Base-by-base conservation (phyloP, 441 rosid genomes). In the Brassica hybrid region DNA sequence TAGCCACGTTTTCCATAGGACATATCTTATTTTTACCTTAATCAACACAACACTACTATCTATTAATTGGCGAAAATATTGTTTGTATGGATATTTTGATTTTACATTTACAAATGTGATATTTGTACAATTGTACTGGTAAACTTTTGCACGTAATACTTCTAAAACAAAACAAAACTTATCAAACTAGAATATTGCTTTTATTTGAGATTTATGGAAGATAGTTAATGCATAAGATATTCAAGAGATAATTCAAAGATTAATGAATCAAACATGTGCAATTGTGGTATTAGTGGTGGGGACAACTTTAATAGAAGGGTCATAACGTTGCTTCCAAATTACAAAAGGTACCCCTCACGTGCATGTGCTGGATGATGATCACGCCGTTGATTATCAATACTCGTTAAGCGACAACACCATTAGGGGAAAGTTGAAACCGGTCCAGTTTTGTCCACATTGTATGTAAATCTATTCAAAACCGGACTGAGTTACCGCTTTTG, bases 281-380 rank as follows among this genome's bases (percentile, higher is more conserved):
- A 71, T 34, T 75, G 73, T 75, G 79, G 76, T 70, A 70, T 73
- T 38, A 70, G 79, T 75, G 83, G 83, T 80, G 83, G 83, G 73
- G 73, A 36, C 54, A 75, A 34, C 59, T 58, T 80, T 56, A 69
- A 41, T 9, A 65, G 65, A 65, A 75, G 73, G 10, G 79, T 65
- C 65, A 75, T 66, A 50, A 75, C 41, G 7, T 80, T 75, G 69
- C 76, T 71, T 71, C 38, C 17, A 65, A 62, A 45, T 71, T 75
- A 79, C 76, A 80, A 45, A 65, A 66, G 13, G 52, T 71, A 65
- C 76, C 73, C 45, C 73, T 80, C 83, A 80, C 79, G 79, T 80
- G 83, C 83, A 50, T 75, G 70, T 71, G 76, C 8, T 79, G 56
- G 71, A 68, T 73, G 71, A 74, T 79, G 54, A 79, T 79, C 78